phyloP scores from a whole-genome alignment of 345 rosid genomes.

The Isatis tinctoria region DNA sequence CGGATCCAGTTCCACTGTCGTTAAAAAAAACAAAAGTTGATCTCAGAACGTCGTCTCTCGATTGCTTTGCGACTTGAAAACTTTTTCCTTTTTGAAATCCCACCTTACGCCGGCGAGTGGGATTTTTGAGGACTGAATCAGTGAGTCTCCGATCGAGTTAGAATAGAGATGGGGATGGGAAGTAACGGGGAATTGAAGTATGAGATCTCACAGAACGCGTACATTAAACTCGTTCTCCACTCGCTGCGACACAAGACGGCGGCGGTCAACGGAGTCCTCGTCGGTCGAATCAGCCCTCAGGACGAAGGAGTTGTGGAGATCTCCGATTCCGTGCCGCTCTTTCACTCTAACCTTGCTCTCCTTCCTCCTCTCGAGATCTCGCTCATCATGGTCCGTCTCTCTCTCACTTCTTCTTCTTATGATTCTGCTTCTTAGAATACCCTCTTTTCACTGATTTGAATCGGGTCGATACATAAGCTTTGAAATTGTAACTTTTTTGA shows the following conservation, averaged over 20 bases:
- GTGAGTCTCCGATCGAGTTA: slow-evolving; percentile 23
- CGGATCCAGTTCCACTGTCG: slow-evolving; percentile 1
- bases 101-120: slow-evolving; percentile 16
- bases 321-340: slow-evolving; percentile 82
- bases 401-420: neutral
- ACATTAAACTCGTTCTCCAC: slow-evolving; percentile 83
- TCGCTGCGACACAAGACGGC: slow-evolving; percentile 68
- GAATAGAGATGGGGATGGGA: slow-evolving; percentile 37
- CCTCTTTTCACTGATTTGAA: neutral
- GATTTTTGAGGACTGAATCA: neutral
- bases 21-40: neutral
- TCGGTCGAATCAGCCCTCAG: slow-evolving; percentile 56
- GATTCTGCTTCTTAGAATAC: neutral
- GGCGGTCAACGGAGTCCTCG: slow-evolving; percentile 85
- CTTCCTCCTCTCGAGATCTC: slow-evolving; percentile 96
- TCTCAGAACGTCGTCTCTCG: slow-evolving; percentile 2
- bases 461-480: neutral
- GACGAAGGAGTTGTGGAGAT: slow-evolving; percentile 57
- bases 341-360: slow-evolving; percentile 81
- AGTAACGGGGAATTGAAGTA: slow-evolving; percentile 54
- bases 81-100: neutral
- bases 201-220: slow-evolving; percentile 81
- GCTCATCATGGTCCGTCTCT: slow-evolving; percentile 60
- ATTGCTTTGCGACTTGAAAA: neutral
- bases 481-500: neutral